phyloP scores from a whole-genome alignment of 176 grass and related monocot species.

The Aegilops bicornis region DNA sequence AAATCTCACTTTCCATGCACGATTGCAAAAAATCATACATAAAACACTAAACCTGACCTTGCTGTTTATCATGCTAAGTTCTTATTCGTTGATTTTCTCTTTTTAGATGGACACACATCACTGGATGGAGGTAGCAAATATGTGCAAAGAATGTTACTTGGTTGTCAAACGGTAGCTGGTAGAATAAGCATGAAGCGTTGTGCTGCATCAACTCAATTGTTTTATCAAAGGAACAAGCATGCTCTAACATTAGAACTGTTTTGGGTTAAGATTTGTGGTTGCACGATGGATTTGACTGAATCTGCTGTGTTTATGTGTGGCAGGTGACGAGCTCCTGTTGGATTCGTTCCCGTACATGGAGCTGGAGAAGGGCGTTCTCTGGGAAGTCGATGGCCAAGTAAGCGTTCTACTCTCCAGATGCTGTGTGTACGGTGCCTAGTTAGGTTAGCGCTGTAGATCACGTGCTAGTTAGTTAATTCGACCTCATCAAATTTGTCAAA shows the following conservation, averaged over 20 bases:
- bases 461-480: background rate
- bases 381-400: conserved; percentile 81
- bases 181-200: conserved; percentile 93
- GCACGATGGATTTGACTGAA: background rate
- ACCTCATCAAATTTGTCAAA: no score
- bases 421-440: background rate
- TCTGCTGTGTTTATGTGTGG: background rate
- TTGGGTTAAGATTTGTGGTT: background rate
- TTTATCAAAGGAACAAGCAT: conserved; percentile 62
- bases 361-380: conserved; percentile 63
- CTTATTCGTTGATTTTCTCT: conserved; percentile 28
- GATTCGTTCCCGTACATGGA: conserved; percentile 78
- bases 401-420: no score
- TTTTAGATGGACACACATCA: conserved; percentile 75
- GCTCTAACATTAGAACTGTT: no score
- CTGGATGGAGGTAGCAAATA: conserved; percentile 72
- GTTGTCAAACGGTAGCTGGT: conserved; percentile 92
- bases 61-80: conserved; percentile 17
- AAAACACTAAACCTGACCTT: conserved; percentile 13
- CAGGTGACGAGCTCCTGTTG: conserved; percentile 79
- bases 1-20: conserved; percentile 58
- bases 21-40: background rate
- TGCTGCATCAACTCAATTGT: conserved; percentile 83
- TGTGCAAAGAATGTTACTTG: conserved; percentile 82
- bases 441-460: background rate